phyloP scores from a whole-genome alignment of 139 green algal genomes.

The Coccomyxa sp. region DNA sequence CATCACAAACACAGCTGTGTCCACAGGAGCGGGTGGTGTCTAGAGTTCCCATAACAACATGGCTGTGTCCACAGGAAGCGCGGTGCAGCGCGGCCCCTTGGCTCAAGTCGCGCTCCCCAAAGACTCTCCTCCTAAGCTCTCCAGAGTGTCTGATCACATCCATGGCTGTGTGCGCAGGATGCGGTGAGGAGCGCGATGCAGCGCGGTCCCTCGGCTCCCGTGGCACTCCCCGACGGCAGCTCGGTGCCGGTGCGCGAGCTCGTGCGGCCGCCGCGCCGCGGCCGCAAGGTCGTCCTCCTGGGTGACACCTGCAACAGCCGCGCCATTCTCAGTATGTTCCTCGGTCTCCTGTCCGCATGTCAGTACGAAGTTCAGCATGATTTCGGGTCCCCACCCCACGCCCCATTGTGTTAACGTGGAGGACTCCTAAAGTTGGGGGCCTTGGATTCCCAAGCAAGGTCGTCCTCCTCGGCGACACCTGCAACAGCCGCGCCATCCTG shows the following conservation, averaged over 20 bases:
- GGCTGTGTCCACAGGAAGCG: neutral
- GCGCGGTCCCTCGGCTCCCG: neutral
- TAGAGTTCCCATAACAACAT: no score
- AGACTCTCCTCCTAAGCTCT: no score
- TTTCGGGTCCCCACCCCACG: no score
- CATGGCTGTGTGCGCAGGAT: neutral
- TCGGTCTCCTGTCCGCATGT: neutral
- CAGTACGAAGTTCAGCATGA: no score
- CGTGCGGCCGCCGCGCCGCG: neutral
- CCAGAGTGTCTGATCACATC: no score
- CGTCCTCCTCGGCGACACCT: slow-evolving; percentile 92
- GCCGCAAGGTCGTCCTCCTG: slow-evolving; percentile 81
- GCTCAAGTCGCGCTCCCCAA: neutral
- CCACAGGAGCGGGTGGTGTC: no score
- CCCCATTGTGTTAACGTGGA: no score
- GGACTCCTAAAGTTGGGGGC: no score
- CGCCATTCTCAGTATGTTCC: slow-evolving; percentile 44
- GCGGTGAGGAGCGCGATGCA: neutral
- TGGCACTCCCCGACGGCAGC: neutral
- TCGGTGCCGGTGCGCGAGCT: neutral
- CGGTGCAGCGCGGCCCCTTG: neutral
- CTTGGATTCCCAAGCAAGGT: no score
- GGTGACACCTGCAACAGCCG: slow-evolving; percentile 84
- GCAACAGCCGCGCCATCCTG: slow-evolving; percentile 62
- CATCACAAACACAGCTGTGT: no score